Evolutionary conservation across 192 early-diverging fungal genomes (phyloP), one percentile per base, ranked within the genome.

Genomic region (Funneliformis mosseae): DNA sequence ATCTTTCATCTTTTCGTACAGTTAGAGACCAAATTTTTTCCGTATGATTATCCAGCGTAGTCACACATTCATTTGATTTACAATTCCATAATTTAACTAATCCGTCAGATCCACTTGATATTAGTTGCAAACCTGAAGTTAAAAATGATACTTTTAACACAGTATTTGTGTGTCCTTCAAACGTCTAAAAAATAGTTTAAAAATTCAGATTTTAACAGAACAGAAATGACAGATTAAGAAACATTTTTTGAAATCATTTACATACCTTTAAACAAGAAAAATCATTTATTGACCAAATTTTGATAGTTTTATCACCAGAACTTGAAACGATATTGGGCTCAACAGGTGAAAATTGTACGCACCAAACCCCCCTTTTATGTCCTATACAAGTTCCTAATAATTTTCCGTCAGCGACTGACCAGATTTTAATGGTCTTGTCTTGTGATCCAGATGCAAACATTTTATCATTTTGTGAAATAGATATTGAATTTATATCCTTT

Each of bases 161-260:
- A 5, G 96, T 95, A 86, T 96, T 99, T n/a, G 96, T 93, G 81
- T 99, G 98, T 0, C 98, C 97, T 80, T 99, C 97, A 83, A 99
- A 93, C 0, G 97, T 98, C 88, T 92, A 74, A n/a, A n/a, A n/a
- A 68, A 25, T 71, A 27, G 4, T 38, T 10, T 14, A 3, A 8
- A 12, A 21, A 23, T 33, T 33, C 33, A 33, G 33, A 33, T 33
- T 33, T 33, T 33, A 23, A 18, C 7, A 11, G 27, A 27, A 27
- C 11, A 33, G 9, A 80, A 6, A 8, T 67, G 21, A 1, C 8
- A 11, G 28, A 46, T 80, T 48, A 38, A 71, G 23, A 33, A 66
- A 66, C 2, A 66, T 16, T 11, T 55, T n/a, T 55, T 5, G 18
- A 50, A 50, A 16, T 55, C 16, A 3, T 25, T 73, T 12, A 50